Evolutionary conservation across 805 yeast genomes (phyloP), one percentile per base, ranked within the genome.

Genomic region (Candida jianshihensis): DNA sequence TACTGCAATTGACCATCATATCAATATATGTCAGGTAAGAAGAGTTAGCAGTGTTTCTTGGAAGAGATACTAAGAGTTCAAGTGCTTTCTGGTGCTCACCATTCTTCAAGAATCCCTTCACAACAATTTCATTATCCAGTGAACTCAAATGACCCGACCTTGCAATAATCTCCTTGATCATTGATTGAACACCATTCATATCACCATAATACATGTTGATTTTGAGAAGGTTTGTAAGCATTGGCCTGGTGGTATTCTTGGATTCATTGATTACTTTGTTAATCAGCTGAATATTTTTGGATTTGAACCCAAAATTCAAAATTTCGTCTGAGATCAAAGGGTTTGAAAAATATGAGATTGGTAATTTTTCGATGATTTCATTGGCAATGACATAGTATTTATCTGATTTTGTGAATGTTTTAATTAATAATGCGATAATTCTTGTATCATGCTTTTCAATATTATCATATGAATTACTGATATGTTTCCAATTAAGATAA

Each of bases 51-150:
- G 8, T 19, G 12, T 32, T 19, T 6, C 22, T 27, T 11, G 35
- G 31, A 4, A 38, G 14, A 7, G 22, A 28, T 27, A 37, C 45
- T 12, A 40, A 21, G 11, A 30, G 38, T 3, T 25, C 30, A 12
- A 42, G 27, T 3, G 42, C 40, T 13, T 37, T 26, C 15, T 37
- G n/a, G 10, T 35, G 12, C 15, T 39, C 30, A n/a, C 44, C 42
- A 20, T 26, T 39, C 15, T 39, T 31, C 21, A 49, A 15, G 7
- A 51, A 26, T 6, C 51, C 45, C 14, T 39, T 37, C 3, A 46
- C 45, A 24, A 51, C 39, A 7, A 46, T 42, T 12, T 43, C 34
- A 27, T 51, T 46, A 31, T 51, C 56, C 14, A 31, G 19, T 5
- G 38, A 24, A 11, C 36, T 31, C 36, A 51, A 24, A 3, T 17